These are phyloP conservation scores for Puccinia triticina DNA, from an alignment of 1,284 basidiomycete genomes.

Conservation along the genomic window DNA sequence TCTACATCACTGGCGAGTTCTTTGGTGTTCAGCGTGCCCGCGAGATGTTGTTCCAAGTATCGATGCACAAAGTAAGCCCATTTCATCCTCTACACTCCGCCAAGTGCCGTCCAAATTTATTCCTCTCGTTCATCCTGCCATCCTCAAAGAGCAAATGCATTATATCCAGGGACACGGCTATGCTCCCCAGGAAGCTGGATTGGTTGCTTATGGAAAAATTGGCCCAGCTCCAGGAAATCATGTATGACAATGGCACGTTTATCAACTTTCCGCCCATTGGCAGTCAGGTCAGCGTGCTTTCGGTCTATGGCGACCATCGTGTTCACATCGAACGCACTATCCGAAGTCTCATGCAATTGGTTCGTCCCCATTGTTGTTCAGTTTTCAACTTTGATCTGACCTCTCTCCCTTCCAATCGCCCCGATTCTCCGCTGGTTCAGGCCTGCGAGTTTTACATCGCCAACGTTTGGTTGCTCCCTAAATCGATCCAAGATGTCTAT, in stretches of 20 bases:
- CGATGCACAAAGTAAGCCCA: slow-evolving; percentile 74
- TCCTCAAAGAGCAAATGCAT: slow-evolving; percentile 75
- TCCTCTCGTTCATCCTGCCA: background rate
- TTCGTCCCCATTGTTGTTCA: slow-evolving; percentile 53
- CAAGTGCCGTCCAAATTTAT: background rate
- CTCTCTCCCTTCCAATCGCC: slow-evolving; percentile 34
- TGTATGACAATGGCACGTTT: slow-evolving; percentile 95
- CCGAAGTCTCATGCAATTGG: slow-evolving; percentile 89
- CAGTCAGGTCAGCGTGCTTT: slow-evolving; percentile 85
- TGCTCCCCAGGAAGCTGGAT: slow-evolving; percentile 93
- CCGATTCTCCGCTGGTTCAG: too few relatives aligned
- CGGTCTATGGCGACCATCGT: slow-evolving; percentile 89
- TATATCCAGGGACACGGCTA: slow-evolving; percentile 87
- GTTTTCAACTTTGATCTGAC: slow-evolving; percentile 34
- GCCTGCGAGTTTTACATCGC: slow-evolving; percentile 95
- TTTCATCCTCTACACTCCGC: background rate
- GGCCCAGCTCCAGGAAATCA: slow-evolving; percentile 85
- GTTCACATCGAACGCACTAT: slow-evolving; percentile 95
- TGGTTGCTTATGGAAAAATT: slow-evolving; percentile 94
- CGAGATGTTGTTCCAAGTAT: slow-evolving; percentile 90
- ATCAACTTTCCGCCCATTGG: slow-evolving; percentile 90
- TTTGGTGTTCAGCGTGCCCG: slow-evolving; percentile 91
- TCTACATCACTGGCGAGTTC: slow-evolving; percentile 97
- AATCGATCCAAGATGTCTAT: slow-evolving; percentile 77
- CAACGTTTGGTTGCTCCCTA: slow-evolving; percentile 90